phyloP scores from a whole-genome alignment of 345 rosid genomes.

The Theobroma cacao region DNA sequence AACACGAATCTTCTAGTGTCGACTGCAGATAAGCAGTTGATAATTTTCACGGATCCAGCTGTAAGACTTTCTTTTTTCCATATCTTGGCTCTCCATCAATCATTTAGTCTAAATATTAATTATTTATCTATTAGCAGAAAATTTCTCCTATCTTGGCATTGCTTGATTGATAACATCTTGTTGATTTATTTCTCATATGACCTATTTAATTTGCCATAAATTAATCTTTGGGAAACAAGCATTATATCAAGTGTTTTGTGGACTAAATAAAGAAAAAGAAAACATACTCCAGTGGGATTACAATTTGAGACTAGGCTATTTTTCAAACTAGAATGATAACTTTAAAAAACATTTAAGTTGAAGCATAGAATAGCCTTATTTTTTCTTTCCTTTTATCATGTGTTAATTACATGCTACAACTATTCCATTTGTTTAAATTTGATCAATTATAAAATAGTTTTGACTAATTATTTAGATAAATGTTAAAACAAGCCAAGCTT shows the following conservation, averaged over 20 bases:
- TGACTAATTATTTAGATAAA: background rate
- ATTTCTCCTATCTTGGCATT: background rate
- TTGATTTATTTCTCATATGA: background rate
- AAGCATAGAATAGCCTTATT: too few relatives aligned
- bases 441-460: too few relatives aligned
- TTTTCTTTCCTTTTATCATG: too few relatives aligned
- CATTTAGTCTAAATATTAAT: background rate
- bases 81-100: background rate
- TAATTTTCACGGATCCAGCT: constrained; percentile 90
- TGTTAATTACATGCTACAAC: too few relatives aligned
- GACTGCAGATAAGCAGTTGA: constrained; percentile 84
- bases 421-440: too few relatives aligned
- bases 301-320: too few relatives aligned
- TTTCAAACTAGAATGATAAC: too few relatives aligned
- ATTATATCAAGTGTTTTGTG: too few relatives aligned
- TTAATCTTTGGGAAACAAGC: background rate
- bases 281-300: too few relatives aligned
- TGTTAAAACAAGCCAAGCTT: background rate
- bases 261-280: too few relatives aligned
- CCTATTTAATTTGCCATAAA: background rate
- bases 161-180: background rate
- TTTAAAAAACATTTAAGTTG: too few relatives aligned
- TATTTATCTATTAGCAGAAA: background rate
- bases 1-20: constrained; percentile 91
- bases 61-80: constrained; percentile 45